These are phyloP conservation scores for Closterium sp. DNA, from an alignment of 139 green algal species.

Conservation along the genomic window DNA sequence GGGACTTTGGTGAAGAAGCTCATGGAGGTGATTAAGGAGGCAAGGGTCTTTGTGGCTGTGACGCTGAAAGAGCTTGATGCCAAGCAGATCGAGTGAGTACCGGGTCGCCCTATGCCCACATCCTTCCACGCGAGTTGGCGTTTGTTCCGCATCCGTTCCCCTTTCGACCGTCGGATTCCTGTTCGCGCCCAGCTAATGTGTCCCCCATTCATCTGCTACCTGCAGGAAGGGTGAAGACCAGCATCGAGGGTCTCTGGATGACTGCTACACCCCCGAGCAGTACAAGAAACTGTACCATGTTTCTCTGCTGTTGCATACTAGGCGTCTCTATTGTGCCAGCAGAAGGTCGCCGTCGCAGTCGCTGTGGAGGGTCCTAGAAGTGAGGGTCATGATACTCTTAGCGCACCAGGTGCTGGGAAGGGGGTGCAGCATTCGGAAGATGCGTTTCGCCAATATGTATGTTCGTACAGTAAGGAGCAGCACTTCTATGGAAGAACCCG, in stretches of 20 bases:
- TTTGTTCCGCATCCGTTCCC: neutral
- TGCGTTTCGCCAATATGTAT: neutral
- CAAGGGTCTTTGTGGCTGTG: neutral
- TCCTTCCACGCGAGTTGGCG: neutral
- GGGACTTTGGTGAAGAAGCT: neutral
- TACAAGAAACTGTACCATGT: neutral
- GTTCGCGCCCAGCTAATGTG: no score
- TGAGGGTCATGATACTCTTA: neutral
- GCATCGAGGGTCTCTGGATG: neutral
- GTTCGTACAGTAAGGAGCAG: neutral
- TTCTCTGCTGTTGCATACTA: neutral
- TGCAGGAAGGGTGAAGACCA: neutral
- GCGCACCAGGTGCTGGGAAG: neutral
- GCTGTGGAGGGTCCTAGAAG: neutral
- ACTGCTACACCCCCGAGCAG: neutral
- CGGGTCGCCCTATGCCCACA: no score
- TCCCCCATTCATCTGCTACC: neutral
- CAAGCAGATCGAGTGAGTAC: neutral
- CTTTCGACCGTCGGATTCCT: neutral
- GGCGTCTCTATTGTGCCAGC: neutral
- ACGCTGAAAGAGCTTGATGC: neutral
- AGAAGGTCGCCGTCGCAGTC: neutral
- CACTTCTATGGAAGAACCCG: neutral
- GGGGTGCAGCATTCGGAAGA: neutral
- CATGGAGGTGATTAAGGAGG: neutral